Percentiles rank a stretch among this genome's conserved stretches.
Conservation (phyloP, 2,329 filamentous ascomycete species). For the Endothia cerciana region DNA sequence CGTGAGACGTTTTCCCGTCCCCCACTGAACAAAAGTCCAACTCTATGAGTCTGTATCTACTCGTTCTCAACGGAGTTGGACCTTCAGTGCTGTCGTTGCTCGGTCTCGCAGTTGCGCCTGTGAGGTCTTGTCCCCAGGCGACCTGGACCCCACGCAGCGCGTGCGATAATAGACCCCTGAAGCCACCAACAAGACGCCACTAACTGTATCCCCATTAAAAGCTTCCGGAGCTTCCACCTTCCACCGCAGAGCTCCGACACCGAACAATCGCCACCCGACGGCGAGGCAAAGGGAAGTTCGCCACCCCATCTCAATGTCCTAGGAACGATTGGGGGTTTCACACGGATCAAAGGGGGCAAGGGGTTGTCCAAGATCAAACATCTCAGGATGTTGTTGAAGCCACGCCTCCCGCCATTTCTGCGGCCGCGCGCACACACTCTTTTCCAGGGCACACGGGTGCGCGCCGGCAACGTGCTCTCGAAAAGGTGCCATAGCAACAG, state of each 20-base stretch:
- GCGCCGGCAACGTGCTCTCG: neutral
- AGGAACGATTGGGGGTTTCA: too few relatives aligned
- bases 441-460: neutral
- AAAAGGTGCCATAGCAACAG: neutral
- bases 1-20: neutral
- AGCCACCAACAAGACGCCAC: too few relatives aligned
- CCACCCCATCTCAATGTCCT: too few relatives aligned
- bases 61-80: accelerated
- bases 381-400: neutral
- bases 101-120: neutral
- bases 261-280: too few relatives aligned
- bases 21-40: neutral
- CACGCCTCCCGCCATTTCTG: neutral
- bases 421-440: neutral
- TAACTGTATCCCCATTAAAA: too few relatives aligned
- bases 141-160: neutral
- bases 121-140: neutral
- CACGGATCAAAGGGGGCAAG: too few relatives aligned
- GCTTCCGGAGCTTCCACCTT: too few relatives aligned
- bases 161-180: neutral
- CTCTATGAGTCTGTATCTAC: neutral
- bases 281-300: too few relatives aligned
- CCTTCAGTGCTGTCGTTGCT: neutral
- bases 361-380: too few relatives aligned
- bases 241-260: too few relatives aligned